These are phyloP conservation scores for Fusarium lateritium DNA, from an alignment of 2,329 filamentous ascomycete genomes.

Conservation along the genomic window DNA sequence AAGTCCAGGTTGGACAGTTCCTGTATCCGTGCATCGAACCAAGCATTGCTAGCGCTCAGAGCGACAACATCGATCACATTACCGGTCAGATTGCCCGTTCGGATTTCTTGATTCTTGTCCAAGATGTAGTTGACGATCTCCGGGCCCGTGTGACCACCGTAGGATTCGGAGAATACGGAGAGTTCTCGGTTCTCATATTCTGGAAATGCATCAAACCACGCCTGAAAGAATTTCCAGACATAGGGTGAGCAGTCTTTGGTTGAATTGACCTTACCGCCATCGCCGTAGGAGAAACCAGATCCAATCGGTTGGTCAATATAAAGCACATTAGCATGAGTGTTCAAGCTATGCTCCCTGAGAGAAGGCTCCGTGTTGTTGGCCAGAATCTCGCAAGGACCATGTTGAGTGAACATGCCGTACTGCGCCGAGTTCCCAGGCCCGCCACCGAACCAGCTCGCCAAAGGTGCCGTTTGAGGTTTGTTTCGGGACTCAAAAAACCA, in stretches of 20 bases:
- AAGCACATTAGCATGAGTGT: background rate
- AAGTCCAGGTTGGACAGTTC: slow-evolving; percentile 1
- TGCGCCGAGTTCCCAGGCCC: slow-evolving; percentile 2
- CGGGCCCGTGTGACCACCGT: background rate
- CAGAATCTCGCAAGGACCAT: background rate
- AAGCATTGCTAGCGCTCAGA: slow-evolving; percentile 1
- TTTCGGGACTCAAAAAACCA: slow-evolving; percentile 6
- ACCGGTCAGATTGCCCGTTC: background rate
- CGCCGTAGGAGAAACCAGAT: background rate
- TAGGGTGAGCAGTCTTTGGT: slow-evolving; percentile 1
- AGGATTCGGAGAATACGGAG: background rate
- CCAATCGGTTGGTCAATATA: background rate
- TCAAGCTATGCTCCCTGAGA: background rate
- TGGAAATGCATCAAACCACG: slow-evolving; percentile 1
- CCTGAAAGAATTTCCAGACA: slow-evolving; percentile 4
- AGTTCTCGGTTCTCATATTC: background rate
- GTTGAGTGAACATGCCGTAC: slow-evolving; percentile 4
- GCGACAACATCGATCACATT: background rate
- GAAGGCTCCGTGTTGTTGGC: background rate
- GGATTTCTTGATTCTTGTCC: background rate
- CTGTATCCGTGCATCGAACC: slow-evolving; percentile 4
- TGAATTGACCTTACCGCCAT: background rate
- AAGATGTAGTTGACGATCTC: slow-evolving; percentile 3
- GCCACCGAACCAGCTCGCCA: slow-evolving; percentile 4
- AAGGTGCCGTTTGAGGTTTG: background rate